phyloP scores from a whole-genome alignment of 768 basidiomycete species.

The Strobilomyces echinocephalus region DNA sequence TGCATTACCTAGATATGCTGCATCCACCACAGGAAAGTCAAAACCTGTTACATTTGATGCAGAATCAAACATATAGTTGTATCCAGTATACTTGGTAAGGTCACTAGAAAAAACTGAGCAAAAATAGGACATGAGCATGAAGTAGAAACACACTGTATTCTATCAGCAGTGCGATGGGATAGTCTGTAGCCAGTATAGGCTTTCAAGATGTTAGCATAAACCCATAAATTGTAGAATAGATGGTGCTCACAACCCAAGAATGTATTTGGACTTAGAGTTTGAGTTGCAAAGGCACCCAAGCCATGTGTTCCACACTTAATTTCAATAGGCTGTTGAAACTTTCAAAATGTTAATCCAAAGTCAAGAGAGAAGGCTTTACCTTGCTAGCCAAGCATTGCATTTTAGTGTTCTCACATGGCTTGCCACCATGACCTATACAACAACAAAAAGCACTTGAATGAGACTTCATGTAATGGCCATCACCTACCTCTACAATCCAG shows the following conservation, averaged over 20 bases:
- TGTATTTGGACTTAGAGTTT: slow-evolving; percentile 16
- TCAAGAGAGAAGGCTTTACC: slow-evolving; percentile 12
- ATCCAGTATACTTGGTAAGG: slow-evolving; percentile 6
- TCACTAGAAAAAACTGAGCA: slow-evolving; percentile 5
- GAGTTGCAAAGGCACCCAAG: slow-evolving; percentile 43
- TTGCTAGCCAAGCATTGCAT: slow-evolving; percentile 21
- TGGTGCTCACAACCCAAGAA: slow-evolving; percentile 32
- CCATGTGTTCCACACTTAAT: slow-evolving; percentile 37
- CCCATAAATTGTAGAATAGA: background rate
- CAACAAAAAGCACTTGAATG: background rate
- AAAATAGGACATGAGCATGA: too few species aligned
- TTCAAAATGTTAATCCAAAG: background rate
- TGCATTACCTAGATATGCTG: slow-evolving; percentile 40
- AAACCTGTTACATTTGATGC: background rate
- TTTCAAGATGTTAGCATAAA: slow-evolving; percentile 10
- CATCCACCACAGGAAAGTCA: slow-evolving; percentile 27
- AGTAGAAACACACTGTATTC: background rate
- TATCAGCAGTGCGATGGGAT: slow-evolving; percentile 6
- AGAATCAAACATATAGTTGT: slow-evolving; percentile 36
- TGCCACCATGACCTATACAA: slow-evolving; percentile 15
- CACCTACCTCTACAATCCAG: slow-evolving; percentile 21
- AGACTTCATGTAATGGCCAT: background rate
- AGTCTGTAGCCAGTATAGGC: slow-evolving; percentile 39
- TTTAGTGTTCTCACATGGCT: slow-evolving; percentile 26
- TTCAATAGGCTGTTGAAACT: slow-evolving; percentile 28